phyloP scores from a whole-genome alignment of 345 rosid genomes.

The Eucalyptus curtisii region DNA sequence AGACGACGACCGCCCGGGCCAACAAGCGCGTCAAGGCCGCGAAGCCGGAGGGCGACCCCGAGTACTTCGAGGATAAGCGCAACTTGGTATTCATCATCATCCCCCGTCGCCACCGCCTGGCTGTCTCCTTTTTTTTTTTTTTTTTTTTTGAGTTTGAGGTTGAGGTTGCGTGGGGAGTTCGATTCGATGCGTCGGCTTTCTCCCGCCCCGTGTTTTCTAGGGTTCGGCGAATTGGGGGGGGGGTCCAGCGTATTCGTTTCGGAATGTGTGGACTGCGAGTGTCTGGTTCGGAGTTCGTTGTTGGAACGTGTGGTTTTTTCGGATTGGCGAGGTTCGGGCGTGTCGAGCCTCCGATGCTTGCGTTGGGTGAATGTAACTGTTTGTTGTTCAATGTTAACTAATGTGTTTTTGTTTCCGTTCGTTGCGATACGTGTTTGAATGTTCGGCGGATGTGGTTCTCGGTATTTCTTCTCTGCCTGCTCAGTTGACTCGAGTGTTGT shows the following conservation, averaged over 20 bases:
- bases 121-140: neutral
- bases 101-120: too few relatives aligned
- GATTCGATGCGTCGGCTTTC: neutral
- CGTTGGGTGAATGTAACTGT: neutral
- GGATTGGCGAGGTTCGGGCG: neutral
- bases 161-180: neutral
- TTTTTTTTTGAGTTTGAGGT: too few relatives aligned
- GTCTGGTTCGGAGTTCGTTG: neutral
- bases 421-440: neutral
- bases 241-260: neutral
- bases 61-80: conserved; percentile 78
- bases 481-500: neutral
- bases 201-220: neutral
- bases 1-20: conserved; percentile 20
- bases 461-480: neutral
- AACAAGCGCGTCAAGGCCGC: conserved; percentile 34
- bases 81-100: conserved; percentile 48
- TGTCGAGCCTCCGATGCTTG: neutral
- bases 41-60: conserved; percentile 49
- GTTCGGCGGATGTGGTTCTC: neutral
- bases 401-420: neutral
- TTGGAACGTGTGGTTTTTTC: neutral
- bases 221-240: neutral
- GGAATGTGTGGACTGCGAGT: neutral
- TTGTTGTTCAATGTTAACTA: neutral